Conservation (phyloP, 345 rosid genomes). For the Eucalyptus viminalis region DNA sequence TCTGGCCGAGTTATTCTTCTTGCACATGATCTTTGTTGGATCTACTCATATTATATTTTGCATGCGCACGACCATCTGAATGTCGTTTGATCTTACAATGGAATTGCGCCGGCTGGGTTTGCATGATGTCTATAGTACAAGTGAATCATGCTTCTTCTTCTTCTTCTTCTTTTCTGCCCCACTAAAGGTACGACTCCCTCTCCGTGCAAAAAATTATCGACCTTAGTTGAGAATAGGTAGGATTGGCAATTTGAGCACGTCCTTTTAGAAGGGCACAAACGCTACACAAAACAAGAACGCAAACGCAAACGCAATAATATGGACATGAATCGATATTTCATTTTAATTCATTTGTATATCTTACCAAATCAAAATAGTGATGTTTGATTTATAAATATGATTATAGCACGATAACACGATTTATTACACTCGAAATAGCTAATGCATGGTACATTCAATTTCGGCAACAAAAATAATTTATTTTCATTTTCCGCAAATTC, state of each 20-base stretch:
- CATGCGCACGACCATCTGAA: neutral
- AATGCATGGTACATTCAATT: no score
- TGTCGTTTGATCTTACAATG: no score
- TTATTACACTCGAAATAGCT: fast-evolving
- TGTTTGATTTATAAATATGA: no score
- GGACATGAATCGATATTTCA: neutral
- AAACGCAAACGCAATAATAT: neutral
- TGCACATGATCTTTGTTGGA: neutral
- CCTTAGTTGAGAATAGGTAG: neutral
- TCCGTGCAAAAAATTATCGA: neutral
- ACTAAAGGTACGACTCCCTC: neutral
- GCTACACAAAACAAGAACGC: neutral
- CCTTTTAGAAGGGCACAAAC: neutral
- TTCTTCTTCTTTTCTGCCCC: neutral
- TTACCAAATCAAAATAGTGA: no score
- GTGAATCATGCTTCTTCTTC: neutral
- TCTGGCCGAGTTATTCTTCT: neutral
- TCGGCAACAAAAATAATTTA: no score
- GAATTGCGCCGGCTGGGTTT: neutral
- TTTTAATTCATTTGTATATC: no score
- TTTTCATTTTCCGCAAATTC: no score
- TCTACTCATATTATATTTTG: neutral
- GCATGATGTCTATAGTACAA: neutral
- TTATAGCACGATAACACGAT: no score
- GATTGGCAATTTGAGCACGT: neutral